Evolutionary conservation across 2,329 filamentous ascomycete genomes (phyloP), one percentile per base, ranked within the genome.

Genomic region (Didymella segeticola): DNA sequence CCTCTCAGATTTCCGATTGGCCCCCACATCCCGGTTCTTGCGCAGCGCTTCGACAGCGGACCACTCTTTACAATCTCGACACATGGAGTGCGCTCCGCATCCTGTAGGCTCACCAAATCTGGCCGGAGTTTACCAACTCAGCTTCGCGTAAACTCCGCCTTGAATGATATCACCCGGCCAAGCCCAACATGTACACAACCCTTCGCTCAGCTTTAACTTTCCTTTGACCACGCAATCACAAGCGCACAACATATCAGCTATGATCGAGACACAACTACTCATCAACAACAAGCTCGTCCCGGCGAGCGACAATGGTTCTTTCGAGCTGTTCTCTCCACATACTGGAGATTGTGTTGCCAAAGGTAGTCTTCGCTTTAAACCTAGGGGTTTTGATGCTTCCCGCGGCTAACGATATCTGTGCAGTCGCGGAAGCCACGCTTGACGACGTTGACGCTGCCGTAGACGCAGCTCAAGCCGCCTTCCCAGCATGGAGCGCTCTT

Each of bases 401-500:
- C 5, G 17, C 42, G 14, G 29, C 48, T 56, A 17, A 59, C 39
- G 11, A 30, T 2, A 15, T 22, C 19, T 9, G 14, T 30, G 31
- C 43, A 67, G 66, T 65, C 41, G 53, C 65, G 25, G 61, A 63
- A 53, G 61, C 61, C 30, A 63, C 62, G n/a, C 43, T 60, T 20
- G 53, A 58, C 20, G 67, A 70, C 39, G 66, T 68, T 20, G 54
- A 70, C 25, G 41, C 59, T 11, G 64, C 66, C 22, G 66, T 70
- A 12, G 50, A 55, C 9, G 66, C 66, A 17, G 68, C 66, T 5
- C 55, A 63, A 41, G 61, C 62, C 2, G 67, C 67, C 5, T 68
- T 68, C 19, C 64, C 66, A 37, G 56, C 61, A 53, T 70, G 67
- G 67, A 72, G 66, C 42, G 73, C 71, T 26, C 66, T 78, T 1